Base-by-base conservation (phyloP, 257 asterid genomes). In the Jacaranda copaia region DNA sequence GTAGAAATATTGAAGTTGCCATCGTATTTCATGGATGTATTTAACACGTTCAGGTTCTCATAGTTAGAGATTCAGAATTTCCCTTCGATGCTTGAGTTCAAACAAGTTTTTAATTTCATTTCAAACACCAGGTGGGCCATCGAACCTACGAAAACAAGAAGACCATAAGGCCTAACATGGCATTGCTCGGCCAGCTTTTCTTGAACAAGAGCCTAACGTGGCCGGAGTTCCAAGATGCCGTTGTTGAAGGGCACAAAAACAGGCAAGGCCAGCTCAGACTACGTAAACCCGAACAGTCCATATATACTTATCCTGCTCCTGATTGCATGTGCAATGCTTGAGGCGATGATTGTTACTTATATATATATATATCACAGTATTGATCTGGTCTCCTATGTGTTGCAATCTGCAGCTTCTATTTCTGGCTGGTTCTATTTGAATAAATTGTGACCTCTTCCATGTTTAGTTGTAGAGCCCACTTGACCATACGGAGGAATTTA, bases 131-230 rank as follows among this genome's bases (percentile, higher is more conserved):
- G 98, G 94, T 88, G 60, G 97, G 96, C 36, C 98, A 91, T 66
- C 86, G 98, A 39, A 90, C 97, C 0, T 93, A 91, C 52, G 87
- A 82, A 36, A 91, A 87, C 84, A 57, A 72, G 88, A 93, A 93
- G 90, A 93, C 94, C 49, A 88, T 95, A 81, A 86, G 98, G 80
- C 99, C 98, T 1, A 95, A 87, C 85, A 93, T 95, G 99, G 89
- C 87, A 35, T 72, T 95, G 79, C 74, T 91, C 70, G 99, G 99
- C 7, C 98, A 89, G 82, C 94, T 93, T 60, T 95, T 95, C 91
- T 76, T 91, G 88, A 95, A 95, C 83, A 93, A 91, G 84, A 93
- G 52, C 81, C 72, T 89, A 61, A 86, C 62, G 49, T 95, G 99
- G 99, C 69, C 92, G 4, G 99, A 95, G 69, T 93, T 95, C 62